Conservation (phyloP, 805 yeast genomes). For the Metschnikowia henanensis region DNA sequence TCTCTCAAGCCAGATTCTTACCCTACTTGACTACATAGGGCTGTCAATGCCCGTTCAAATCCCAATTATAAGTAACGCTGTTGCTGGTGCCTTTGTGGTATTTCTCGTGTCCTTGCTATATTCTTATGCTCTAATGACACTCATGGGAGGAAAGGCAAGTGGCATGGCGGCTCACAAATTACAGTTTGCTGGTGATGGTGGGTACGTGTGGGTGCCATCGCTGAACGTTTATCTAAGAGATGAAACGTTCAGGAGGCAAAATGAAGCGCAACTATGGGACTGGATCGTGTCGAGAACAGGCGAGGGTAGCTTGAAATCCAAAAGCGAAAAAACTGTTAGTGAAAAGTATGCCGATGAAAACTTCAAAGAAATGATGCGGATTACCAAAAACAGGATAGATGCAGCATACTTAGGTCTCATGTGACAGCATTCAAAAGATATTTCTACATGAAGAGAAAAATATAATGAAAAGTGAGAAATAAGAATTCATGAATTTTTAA, state of each 20-base stretch:
- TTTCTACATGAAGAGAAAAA: too few relatives aligned
- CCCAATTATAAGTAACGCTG: conserved; percentile 11
- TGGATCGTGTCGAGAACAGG: conserved; percentile 18
- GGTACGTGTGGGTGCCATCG: conserved; percentile 9
- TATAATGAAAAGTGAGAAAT: background rate
- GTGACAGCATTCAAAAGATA: too few relatives aligned
- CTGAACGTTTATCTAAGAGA: conserved; percentile 14
- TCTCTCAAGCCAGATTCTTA: conserved; percentile 5
- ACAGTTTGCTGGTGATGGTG: background rate
- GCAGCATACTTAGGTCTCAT: conserved; percentile 11
- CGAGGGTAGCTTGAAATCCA: background rate
- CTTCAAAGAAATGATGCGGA: conserved; percentile 17
- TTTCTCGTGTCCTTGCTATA: conserved; percentile 10
- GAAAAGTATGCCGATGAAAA: conserved; percentile 9
- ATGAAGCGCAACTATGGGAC: conserved; percentile 18
- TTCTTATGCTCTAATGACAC: conserved; percentile 5
- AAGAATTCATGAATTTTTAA: too few relatives aligned
- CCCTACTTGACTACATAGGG: conserved; percentile 15
- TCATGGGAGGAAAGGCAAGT: conserved; percentile 1
- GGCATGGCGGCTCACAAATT: background rate
- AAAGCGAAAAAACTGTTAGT: background rate
- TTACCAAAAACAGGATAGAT: conserved; percentile 17
- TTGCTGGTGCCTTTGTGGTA: conserved; percentile 12
- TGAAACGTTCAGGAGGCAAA: conserved; percentile 3
- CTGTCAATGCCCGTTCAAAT: conserved; percentile 12